Evolutionary conservation across 441 rosid genomes (phyloP), one percentile per base, ranked within the genome.

Genomic region (Brassica hybrid): DNA sequence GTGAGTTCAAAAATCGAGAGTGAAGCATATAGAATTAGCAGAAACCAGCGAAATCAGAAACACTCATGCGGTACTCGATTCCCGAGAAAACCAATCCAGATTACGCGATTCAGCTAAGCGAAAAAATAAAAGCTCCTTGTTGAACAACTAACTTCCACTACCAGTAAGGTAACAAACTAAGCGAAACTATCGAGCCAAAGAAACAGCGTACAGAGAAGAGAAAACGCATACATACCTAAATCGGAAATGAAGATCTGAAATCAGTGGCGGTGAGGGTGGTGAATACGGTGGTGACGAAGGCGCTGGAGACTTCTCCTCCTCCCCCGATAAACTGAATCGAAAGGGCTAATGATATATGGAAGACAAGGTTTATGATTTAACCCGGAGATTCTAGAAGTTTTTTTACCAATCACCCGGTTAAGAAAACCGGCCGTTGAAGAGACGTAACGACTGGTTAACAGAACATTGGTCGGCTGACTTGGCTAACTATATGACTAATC

Each of bases 141-240:
- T 57, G 7, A 56, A 34, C 73, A 12, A 34, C 30, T 38, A 12
- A 34, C 30, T 38, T 57, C 34, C 63, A 56, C 17, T 2, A 69
- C 50, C 8, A 38, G 74, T 5, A 21, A 38, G 36, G 27, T 19
- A 8, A 21, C 10, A 21, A 21, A 1, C 74, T 34, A 70, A 19
- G 41, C 38, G 45, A 58, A n/a, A 71, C 66, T 9, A n/a, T 36
- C 0, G 54, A 57, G 2, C 52, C 56, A 58, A 5, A 58, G 23
- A 19, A 38, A 59, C 4, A 71, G 25, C 58, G 23, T 4, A 38
- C 0, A 19, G 38, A 41, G 57, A 21, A 59, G 41, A 38, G 41
- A 71, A 59, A 2, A 27, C 16, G 11, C 57, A 23, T 59, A 71
- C 57, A 21, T 59, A 71, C 75, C 67, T 14, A 14, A 19, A n/a